Evolutionary conservation across 768 basidiomycete species (phyloP).

Genomic region (Tylopilus balloui): DNA sequence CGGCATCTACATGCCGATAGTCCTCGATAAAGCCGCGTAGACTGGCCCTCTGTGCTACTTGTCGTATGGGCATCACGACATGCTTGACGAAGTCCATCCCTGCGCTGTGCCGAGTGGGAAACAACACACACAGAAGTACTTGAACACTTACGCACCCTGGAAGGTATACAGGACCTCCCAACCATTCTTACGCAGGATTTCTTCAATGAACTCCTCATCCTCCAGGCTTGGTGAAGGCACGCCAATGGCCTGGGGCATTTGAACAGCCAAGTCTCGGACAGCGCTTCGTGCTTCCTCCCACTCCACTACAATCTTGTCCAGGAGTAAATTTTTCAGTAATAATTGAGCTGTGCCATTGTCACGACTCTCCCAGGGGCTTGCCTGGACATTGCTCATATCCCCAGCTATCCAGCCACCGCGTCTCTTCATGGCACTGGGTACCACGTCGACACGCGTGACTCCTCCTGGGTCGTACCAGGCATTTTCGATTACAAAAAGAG

Average conservation of each 20-base stretch:
- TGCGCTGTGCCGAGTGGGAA: slow-evolving; percentile 22
- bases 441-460: slow-evolving; percentile 35
- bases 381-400: slow-evolving; percentile 10
- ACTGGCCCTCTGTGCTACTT: slow-evolving; percentile 31
- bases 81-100: slow-evolving; percentile 40
- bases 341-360: slow-evolving; percentile 6
- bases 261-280: slow-evolving; percentile 14
- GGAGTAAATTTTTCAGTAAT: slow-evolving; percentile 19
- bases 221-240: slow-evolving; percentile 9
- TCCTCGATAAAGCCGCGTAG: slow-evolving; percentile 39
- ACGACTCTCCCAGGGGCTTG: slow-evolving; percentile 11
- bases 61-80: slow-evolving; percentile 32
- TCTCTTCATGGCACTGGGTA: slow-evolving; percentile 24
- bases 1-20: slow-evolving; percentile 28
- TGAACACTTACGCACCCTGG: slow-evolving; percentile 35
- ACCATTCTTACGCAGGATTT: slow-evolving; percentile 31
- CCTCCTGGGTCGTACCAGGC: slow-evolving; percentile 36
- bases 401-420: slow-evolving; percentile 26
- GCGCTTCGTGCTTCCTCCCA: slow-evolving; percentile 29
- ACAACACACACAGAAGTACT: neutral
- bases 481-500: slow-evolving; percentile 37
- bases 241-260: slow-evolving; percentile 15
- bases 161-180: slow-evolving; percentile 41
- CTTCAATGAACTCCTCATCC: slow-evolving; percentile 29
- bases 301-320: slow-evolving; percentile 23